phyloP scores from a whole-genome alignment of 345 rosid genomes.

The Rubroshorea leprosula region DNA sequence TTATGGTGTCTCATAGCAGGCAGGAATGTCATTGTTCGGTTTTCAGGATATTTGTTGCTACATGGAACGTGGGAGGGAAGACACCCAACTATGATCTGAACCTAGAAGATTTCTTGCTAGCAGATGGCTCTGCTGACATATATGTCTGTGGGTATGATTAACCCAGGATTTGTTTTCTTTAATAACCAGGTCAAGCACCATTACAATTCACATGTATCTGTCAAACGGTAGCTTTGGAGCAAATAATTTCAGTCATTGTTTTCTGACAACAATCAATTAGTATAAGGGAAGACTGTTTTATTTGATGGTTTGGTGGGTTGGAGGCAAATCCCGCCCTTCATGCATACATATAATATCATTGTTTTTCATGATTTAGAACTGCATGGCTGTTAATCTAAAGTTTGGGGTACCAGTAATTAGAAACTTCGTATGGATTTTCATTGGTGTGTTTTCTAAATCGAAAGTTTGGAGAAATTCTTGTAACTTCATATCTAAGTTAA shows the following conservation, averaged over 20 bases:
- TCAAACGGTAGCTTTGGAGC: too few relatives aligned
- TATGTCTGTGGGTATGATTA: conserved; percentile 86
- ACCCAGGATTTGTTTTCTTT: conserved; percentile 9
- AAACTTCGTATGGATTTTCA: too few relatives aligned
- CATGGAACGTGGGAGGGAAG: conserved; percentile 97
- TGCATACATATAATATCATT: too few relatives aligned
- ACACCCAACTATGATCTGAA: conserved; percentile 63
- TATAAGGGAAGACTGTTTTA: too few relatives aligned
- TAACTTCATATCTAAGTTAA: background rate
- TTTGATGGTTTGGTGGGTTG: too few relatives aligned
- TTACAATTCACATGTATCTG: too few relatives aligned
- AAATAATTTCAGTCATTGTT: background rate
- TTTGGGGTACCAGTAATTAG: too few relatives aligned
- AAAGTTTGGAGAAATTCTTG: background rate
- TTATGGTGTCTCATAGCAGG: conserved; percentile 17
- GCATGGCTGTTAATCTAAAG: too few relatives aligned
- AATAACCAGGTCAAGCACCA: background rate
- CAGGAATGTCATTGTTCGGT: background rate
- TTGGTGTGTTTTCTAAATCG: background rate
- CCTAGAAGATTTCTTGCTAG: conserved; percentile 81
- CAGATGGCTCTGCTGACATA: conserved; percentile 75
- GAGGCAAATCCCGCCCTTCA: too few relatives aligned
- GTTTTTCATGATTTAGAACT: too few relatives aligned
- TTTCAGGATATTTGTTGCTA: conserved; percentile 70
- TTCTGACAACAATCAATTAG: too few relatives aligned